These are phyloP conservation scores for Daldinia sp. DNA, from an alignment of 2,329 filamentous ascomycete species.

Conservation along the genomic window DNA sequence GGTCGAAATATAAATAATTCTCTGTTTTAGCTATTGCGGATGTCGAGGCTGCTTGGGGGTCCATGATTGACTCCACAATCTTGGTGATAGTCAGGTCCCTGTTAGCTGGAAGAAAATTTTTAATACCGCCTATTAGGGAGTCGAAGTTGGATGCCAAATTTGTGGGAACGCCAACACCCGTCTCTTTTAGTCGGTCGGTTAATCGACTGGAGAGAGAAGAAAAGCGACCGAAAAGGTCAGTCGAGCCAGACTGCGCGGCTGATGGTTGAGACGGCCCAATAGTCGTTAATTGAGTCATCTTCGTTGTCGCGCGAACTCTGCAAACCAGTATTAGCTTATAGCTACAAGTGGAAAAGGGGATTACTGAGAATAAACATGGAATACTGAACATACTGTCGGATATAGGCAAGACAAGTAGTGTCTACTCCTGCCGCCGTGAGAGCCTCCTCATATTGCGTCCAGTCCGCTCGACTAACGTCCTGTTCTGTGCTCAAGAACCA, in stretches of 20 bases:
- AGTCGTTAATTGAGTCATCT: constrained; percentile 97
- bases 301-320: constrained; percentile 89
- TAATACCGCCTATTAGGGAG: constrained; percentile 92
- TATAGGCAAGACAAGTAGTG: constrained; percentile 80
- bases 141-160: constrained; percentile 84
- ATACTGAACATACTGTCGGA: constrained; percentile 73
- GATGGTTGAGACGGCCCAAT: constrained; percentile 75
- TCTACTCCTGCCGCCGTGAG: constrained; percentile 79
- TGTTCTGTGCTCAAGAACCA: constrained; percentile 96
- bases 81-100: constrained; percentile 96
- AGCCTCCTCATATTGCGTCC: constrained; percentile 86
- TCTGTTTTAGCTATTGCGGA: constrained; percentile 96
- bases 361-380: background rate
- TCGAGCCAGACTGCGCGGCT: constrained; percentile 67
- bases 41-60: constrained; percentile 86
- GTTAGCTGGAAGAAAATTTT: constrained; percentile 96
- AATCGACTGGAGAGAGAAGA: constrained; percentile 90
- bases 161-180: constrained; percentile 74
- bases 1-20: constrained; percentile 96
- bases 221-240: constrained; percentile 91
- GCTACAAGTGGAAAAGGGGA: background rate
- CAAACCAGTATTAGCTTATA: constrained; percentile 16
- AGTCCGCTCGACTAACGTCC: constrained; percentile 82
- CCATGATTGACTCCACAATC: constrained; percentile 98
- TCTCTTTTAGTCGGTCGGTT: constrained; percentile 93